phyloP scores from a whole-genome alignment of 2,329 filamentous ascomycete species.

The Cercospora berteroae region DNA sequence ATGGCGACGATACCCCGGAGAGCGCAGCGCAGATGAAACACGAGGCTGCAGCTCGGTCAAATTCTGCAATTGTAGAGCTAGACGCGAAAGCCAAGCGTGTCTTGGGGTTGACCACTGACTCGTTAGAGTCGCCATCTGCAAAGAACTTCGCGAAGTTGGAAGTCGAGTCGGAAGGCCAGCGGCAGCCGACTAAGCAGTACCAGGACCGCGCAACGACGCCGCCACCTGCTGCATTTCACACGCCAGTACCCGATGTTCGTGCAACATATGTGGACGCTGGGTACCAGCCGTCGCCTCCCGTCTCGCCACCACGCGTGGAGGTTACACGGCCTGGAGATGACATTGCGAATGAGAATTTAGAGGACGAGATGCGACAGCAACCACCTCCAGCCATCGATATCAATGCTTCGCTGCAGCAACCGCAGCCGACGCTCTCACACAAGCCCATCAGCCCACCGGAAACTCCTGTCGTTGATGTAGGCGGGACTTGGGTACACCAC shows the following conservation, averaged over 20 bases:
- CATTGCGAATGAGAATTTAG: constrained; percentile 14
- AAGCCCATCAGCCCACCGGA: constrained; percentile 61
- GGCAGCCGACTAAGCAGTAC: constrained; percentile 16
- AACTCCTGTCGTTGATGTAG: constrained; percentile 55
- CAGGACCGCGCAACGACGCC: constrained; percentile 27
- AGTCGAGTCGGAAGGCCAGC: constrained; percentile 16
- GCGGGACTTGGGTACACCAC: constrained; percentile 27
- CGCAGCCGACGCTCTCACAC: constrained; percentile 11
- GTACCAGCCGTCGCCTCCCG: constrained; percentile 78
- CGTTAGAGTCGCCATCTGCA: constrained; percentile 15
- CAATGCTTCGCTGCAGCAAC: constrained; percentile 15
- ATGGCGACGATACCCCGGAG: constrained; percentile 64
- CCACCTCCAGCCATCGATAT: constrained; percentile 13
- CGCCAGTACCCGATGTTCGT: constrained; percentile 27
- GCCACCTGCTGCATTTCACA: constrained; percentile 15
- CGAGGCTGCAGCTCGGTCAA: constrained; percentile 43
- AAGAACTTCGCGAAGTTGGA: constrained; percentile 16
- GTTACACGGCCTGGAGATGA: constrained; percentile 17
- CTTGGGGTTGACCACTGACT: constrained; percentile 38
- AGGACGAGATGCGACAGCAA: constrained; percentile 15
- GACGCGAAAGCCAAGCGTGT: constrained; percentile 50
- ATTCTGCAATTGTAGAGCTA: constrained; percentile 34
- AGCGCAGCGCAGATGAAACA: constrained; percentile 43
- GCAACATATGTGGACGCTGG: constrained; percentile 69
- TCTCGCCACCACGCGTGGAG: constrained; percentile 60